Conservation (phyloP, 768 basidiomycete genomes). For the Lactarius hatsudake region DNA sequence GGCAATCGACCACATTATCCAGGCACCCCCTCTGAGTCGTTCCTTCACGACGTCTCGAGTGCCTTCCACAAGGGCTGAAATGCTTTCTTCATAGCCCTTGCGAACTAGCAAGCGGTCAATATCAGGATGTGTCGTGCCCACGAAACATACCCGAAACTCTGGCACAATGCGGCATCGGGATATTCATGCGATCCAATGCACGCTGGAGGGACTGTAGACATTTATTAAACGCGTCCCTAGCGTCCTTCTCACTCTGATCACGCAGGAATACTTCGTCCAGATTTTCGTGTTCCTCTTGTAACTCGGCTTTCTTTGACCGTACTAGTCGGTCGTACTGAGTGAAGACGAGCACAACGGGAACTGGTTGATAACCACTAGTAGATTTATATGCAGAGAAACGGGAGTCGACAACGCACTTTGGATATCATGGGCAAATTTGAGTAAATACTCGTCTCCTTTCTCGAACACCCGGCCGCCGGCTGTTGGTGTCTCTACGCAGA, state of each 20-base stretch:
- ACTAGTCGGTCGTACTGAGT: not conserved
- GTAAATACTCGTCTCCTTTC: not conserved
- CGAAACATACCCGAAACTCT: not conserved
- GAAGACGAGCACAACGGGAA: not conserved
- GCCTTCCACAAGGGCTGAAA: not conserved
- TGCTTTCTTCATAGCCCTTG: not conserved
- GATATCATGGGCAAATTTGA: not conserved
- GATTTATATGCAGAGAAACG: not conserved
- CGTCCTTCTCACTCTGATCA: not conserved
- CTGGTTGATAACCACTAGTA: not conserved
- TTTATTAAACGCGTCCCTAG: not conserved
- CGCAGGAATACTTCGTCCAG: not conserved
- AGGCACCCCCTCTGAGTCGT: not conserved
- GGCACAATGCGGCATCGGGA: not conserved
- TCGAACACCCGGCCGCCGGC: not conserved
- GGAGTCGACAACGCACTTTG: not conserved
- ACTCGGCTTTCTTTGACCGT: not conserved
- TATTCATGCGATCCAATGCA: not conserved
- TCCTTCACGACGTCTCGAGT: not conserved
- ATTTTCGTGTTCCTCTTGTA: not conserved
- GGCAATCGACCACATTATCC: not conserved
- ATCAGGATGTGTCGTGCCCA: not conserved
- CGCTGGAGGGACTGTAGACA: not conserved
- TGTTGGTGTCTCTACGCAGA: not conserved
- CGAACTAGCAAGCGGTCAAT: not conserved